Base-by-base conservation (phyloP, 805 yeast species). In the Candida xiaguanensis region DNA sequence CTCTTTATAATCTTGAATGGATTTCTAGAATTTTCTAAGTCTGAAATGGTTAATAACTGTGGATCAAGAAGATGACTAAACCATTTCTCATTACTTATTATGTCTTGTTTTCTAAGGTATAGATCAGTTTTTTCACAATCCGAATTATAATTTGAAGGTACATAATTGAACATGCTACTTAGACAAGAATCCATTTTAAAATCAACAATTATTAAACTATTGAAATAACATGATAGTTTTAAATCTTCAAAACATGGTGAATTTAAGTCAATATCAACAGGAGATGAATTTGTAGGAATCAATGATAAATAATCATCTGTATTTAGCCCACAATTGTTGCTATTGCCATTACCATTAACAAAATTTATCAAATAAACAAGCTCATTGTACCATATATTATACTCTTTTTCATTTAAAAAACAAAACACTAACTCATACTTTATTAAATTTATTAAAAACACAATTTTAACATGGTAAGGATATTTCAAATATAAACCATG, bases 381-480 rank as follows among this genome's bases (percentile, higher is more conserved):
- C 19, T 41, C 34, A 25, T 65, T 63, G 8, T 42, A 39, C 85
- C 85, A 80, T 0, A 61, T 40, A 0, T 41, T 30, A 30, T 47
- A 50, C 42, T 78, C 84, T 2, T 38, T 18, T 4, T 43, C 38
- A 30, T 58, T 51, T 0, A 58, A 43, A 11, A 65, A 56, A 3
- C 67, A 38, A 8, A 74, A 49, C 18, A 74, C 46, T 1, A 78
- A 31, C 52, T 80, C 85, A 50, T 61, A 71, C 1, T 70, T 54
- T 28, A 59, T 56, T 38, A 49, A 63, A 8, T 59, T 49, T 27
- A 65, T 45, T 49, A 77, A 82, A 56, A 76, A 77, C 3, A 63
- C 48, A 1, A 80, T 22, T 45, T 77, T 78, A 34, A 77, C 56
- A 8, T 55, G 43, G 33, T 52, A 43, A 0, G 60, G 54, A 45